Evolutionary conservation across 2,329 filamentous ascomycete genomes (phyloP), one percentile per base, ranked within the genome.

Genomic region (Colletotrichum truncatum): DNA sequence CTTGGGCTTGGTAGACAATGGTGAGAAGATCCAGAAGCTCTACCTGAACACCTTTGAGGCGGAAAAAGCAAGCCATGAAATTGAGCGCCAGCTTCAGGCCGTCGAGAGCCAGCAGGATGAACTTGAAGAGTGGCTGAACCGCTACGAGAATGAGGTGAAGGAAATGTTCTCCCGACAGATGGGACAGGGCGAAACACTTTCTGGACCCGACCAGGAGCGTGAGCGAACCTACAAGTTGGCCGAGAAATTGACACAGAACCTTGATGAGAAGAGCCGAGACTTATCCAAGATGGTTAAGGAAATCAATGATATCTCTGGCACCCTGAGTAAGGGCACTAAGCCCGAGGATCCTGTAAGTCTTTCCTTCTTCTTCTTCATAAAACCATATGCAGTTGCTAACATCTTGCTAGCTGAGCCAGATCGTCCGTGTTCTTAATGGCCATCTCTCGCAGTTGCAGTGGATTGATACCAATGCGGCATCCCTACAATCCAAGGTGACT

Each of bases 231-330:
- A 98, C 82, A 97, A 97, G 85, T 84, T 97, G 55, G 96, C 96
- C 2, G 96, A 99, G 84, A 96, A 93, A 78, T 86, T 98, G 69
- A 93, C 93, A 10, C 93, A 97, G 75, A 89, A 93, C 69, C 84
- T 99, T 69, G 94, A 97, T 63, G 94, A 97, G 72, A 97, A 98
- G 89, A 94, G 93, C 74, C 93, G 93, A 75, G 94, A 97, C 75
- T 84, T 99, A 68, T 90, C 89, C 49, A 95, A 93, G 80, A 98
- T 99, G 94, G 97, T 99, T 72, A 94, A 97, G 75, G 96, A 98
- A 79, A 97, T 99, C 76, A 99, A 99, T 76, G 89, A 91, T 71
- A 95, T 97, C 67, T 96, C 93, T n/a, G 87, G 92, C 58, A 93
- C 90, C 23, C 82, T 99, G 70, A 95, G 89, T 85, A 97, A 97